Percentiles rank a stretch among this genome's conserved stretches.
Conservation (phyloP, 257 asterid genomes). For the Nicotiana knightiana region DNA sequence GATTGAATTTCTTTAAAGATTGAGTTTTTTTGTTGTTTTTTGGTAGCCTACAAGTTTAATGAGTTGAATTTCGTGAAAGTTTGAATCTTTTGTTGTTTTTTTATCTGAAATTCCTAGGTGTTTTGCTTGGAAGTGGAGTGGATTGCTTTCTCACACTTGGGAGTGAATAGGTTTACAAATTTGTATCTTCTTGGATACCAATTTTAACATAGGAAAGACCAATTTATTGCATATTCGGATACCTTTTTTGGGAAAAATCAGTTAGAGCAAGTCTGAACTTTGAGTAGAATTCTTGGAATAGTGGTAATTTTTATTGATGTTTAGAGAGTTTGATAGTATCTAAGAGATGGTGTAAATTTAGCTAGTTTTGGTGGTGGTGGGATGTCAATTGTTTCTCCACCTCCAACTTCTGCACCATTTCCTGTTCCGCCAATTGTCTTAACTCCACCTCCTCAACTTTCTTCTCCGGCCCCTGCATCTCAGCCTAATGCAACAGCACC, state of each 20-base stretch:
- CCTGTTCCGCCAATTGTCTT: conserved; percentile 18
- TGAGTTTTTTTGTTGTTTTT: background rate
- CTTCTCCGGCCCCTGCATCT: conserved; percentile 5
- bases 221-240: background rate
- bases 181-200: background rate
- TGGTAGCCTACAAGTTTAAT: background rate
- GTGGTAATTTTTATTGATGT: background rate
- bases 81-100: background rate
- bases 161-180: background rate
- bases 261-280: background rate
- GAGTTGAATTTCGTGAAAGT: background rate
- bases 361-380: conserved; percentile 29
- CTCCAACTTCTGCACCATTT: conserved; percentile 27
- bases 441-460: conserved; percentile 18
- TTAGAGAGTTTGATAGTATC: conserved; percentile 13
- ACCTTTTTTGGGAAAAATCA: background rate
- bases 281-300: conserved; percentile 16
- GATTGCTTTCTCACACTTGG: background rate
- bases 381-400: conserved; percentile 23
- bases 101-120: background rate
- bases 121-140: background rate
- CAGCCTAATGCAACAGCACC: conserved; percentile 12
- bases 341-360: conserved; percentile 11
- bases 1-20: background rate
- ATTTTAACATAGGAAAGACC: background rate